Percentiles rank a stretch among this genome's conserved stretches.
These are phyloP conservation scores for Fusarium sp. DNA, from an alignment of 2,329 filamentous ascomycete species.

Conservation along the genomic window DNA sequence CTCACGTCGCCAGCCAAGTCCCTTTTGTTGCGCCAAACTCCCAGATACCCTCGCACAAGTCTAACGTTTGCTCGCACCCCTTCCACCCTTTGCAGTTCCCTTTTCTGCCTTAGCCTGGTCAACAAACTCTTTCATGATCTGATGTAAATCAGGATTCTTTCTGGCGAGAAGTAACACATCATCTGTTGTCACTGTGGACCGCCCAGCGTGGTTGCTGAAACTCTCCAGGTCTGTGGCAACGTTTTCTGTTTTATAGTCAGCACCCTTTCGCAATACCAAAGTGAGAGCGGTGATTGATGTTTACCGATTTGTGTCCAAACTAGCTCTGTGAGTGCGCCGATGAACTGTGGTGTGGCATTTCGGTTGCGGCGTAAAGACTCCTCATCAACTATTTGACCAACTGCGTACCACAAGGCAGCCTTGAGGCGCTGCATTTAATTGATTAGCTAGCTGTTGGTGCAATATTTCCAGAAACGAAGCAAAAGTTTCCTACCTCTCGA, in stretches of 20 bases:
- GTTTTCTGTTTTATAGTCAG: slow-evolving; percentile 54
- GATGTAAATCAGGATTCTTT: slow-evolving; percentile 85
- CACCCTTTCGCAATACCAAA: neutral
- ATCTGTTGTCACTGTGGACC: slow-evolving; percentile 80
- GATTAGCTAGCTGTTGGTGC: neutral
- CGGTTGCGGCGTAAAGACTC: slow-evolving; percentile 70
- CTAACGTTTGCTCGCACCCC: slow-evolving; percentile 48
- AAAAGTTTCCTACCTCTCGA: slow-evolving; percentile 45
- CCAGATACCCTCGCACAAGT: neutral
- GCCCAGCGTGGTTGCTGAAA: slow-evolving; percentile 78
- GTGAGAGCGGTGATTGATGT: neutral
- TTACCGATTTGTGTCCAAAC: slow-evolving; percentile 87
- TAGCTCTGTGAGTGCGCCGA: slow-evolving; percentile 84
- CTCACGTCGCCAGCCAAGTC: neutral
- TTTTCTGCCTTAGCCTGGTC: slow-evolving; percentile 64
- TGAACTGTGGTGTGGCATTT: slow-evolving; percentile 93
- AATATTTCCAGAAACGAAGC: neutral
- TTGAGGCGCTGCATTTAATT: slow-evolving; percentile 72
- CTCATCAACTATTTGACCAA: slow-evolving; percentile 89
- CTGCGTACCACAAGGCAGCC: slow-evolving; percentile 82
- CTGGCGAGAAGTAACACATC: slow-evolving; percentile 89
- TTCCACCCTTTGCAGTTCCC: slow-evolving; percentile 37
- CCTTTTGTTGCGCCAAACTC: slow-evolving; percentile 24
- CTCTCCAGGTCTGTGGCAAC: slow-evolving; percentile 66
- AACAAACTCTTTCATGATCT: slow-evolving; percentile 75